Base-by-base conservation (phyloP, 2,329 filamentous ascomycete species). In the Colletotrichum eleusines region DNA sequence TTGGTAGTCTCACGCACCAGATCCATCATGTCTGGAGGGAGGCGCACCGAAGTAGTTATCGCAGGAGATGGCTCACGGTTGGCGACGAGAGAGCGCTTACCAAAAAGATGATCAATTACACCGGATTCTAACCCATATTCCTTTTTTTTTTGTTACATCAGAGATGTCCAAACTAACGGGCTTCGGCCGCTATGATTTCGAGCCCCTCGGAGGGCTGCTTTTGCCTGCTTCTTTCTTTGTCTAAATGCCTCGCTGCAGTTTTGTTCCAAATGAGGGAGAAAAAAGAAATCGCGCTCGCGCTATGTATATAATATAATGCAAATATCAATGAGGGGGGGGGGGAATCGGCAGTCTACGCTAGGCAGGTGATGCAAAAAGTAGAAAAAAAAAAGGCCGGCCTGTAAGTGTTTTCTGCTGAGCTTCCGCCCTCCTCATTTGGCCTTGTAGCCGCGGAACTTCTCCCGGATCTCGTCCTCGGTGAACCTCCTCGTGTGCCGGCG, bases 401-500 rank as follows among this genome's bases (percentile, higher is more conserved):
- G 18, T n/a, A 8, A 14, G 8, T n/a, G n/a, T n/a, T n/a, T n/a
- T n/a, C n/a, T n/a, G n/a, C n/a, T n/a, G n/a, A n/a, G n/a, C n/a
- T n/a, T n/a, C 5, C 11, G 3, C 4, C 28, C 33, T 5, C 38
- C 14, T 18, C 31, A 63, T 4, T 63, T 28, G 11, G 46, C 31
- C 60, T 63, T 63, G 33, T 51, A 53, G 46, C 48, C 73, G 23
- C 74, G 74, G 62, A 89, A 92, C 78, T 90, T 91, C 58, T 80
- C 79, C 42, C 75, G 78, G 70, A 93, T 90, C 70, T 92, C 91
- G 71, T 88, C 87, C 76, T 92, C 88, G 0, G 82, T 86, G 74
- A 95, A 94, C 61, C 81, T 82, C 51, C 86, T 82, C n/a, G 92
- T 93, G 81, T 91, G 90, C 23, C 82, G 84, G 74, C 84, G 86